phyloP scores from a whole-genome alignment of 164 flowering plant genomes.

The Aristolochia californica region DNA sequence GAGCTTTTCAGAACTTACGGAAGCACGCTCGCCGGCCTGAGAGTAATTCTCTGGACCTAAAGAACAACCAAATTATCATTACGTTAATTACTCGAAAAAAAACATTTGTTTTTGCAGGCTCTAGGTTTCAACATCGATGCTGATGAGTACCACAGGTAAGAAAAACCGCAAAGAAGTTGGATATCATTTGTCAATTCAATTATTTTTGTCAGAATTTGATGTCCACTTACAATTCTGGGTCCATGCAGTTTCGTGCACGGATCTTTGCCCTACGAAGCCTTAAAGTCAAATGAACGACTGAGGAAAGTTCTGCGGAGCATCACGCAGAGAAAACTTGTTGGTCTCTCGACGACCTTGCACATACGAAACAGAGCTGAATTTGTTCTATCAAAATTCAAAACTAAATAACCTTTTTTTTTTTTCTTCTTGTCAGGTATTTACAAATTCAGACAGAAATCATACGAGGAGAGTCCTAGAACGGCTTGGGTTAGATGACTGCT shows the following conservation, averaged over 20 bases:
- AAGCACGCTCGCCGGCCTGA: constrained; percentile 85
- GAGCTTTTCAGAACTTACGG: constrained; percentile 79
- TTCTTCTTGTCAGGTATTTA: constrained; percentile 45
- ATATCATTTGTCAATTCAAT: no score
- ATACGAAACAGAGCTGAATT: background rate
- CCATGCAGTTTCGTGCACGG: constrained; percentile 80
- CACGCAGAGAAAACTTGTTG: constrained; percentile 61
- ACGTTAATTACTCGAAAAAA: background rate
- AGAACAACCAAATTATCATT: background rate
- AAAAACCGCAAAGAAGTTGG: no score
- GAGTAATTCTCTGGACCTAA: constrained; percentile 32
- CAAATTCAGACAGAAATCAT: constrained; percentile 70
- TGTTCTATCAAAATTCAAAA: background rate
- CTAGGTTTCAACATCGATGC: constrained; percentile 24
- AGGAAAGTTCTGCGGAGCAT: constrained; percentile 52
- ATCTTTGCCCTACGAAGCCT: constrained; percentile 64
- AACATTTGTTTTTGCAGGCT: constrained; percentile 9
- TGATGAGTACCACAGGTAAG: constrained; percentile 28
- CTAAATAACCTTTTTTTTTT: background rate
- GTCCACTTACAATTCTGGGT: background rate
- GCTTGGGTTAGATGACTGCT: constrained; percentile 65
- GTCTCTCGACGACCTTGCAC: background rate
- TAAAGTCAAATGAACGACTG: constrained; percentile 53
- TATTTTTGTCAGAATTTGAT: background rate
- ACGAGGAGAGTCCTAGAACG: constrained; percentile 46